phyloP scores from a whole-genome alignment of 768 basidiomycete species.

The Mycena metata region DNA sequence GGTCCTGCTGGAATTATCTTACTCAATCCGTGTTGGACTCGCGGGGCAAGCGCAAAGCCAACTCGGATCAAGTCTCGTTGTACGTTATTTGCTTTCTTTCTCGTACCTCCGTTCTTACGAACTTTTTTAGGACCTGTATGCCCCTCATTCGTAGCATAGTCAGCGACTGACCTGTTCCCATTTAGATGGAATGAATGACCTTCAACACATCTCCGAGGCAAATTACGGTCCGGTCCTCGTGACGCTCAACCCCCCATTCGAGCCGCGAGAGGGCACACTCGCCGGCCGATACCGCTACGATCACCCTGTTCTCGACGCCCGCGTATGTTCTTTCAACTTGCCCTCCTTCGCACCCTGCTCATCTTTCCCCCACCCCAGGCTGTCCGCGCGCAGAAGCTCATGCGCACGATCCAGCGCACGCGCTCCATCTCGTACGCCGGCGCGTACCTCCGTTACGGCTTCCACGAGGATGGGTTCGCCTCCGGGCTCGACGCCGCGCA shows the following conservation, averaged over 20 bases:
- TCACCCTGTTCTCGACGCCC: conserved; percentile 73
- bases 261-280: conserved; percentile 61
- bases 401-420: conserved; percentile 71
- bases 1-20: conserved; percentile 89
- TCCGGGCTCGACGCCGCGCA: conserved; percentile 57
- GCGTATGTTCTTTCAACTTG: too few relatives aligned
- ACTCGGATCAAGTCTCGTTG: conserved; percentile 74
- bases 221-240: conserved; percentile 74
- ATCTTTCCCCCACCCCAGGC: conserved; percentile 50
- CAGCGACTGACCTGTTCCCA: conserved; percentile 1
- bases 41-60: conserved; percentile 55
- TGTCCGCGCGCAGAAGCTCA: conserved; percentile 65
- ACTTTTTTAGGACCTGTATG: conserved; percentile 59
- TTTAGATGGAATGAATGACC: conserved; percentile 80
- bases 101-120: conserved; percentile 15
- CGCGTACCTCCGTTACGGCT: conserved; percentile 83
- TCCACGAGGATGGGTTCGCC: conserved; percentile 86
- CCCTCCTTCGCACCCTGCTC: too few relatives aligned
- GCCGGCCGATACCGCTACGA: conserved; percentile 71
- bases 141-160: background rate
- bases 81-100: conserved; percentile 48
- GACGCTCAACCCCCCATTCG: conserved; percentile 80
- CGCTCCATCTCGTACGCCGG: conserved; percentile 76
- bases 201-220: conserved; percentile 73
- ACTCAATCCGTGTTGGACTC: conserved; percentile 59